phyloP scores from a whole-genome alignment of 768 basidiomycete species.

The Ramaria rubella region DNA sequence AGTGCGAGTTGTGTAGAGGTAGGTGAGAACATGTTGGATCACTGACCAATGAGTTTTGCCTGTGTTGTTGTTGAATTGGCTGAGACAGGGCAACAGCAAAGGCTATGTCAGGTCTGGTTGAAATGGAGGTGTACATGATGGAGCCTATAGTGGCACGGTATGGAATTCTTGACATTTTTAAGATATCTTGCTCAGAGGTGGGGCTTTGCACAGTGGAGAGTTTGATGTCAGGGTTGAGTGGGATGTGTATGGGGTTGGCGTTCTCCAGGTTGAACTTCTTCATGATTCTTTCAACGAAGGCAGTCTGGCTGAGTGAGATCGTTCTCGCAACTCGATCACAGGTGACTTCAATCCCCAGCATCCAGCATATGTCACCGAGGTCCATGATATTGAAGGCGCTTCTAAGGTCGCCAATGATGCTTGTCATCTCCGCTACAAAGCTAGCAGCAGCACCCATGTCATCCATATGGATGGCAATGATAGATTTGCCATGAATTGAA shows the following conservation, averaged over 20 bases:
- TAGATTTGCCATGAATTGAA: no score
- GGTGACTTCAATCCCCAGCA: conserved; percentile 26
- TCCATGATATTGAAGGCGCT: conserved; percentile 14
- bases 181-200: neutral
- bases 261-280: conserved; percentile 22
- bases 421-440: neutral
- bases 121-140: conserved; percentile 17
- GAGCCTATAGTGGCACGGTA: conserved; percentile 11
- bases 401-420: conserved; percentile 10
- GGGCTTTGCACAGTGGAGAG: conserved; percentile 3
- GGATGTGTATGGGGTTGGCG: conserved; percentile 21
- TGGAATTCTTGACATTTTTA: neutral
- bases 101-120: conserved; percentile 11
- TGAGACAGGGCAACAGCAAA: conserved; percentile 10
- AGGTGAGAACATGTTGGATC: conserved; percentile 7
- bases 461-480: conserved; percentile 14
- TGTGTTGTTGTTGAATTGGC: conserved; percentile 6
- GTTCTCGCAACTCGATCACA: conserved; percentile 15
- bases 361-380: conserved; percentile 15
- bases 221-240: conserved; percentile 22
- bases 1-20: conserved; percentile 4
- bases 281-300: conserved; percentile 29
- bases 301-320: conserved; percentile 18
- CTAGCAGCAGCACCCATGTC: conserved; percentile 3
- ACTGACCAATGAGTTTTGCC: neutral